A percentile compares a stretch with the other conserved stretches of the same genome.
Conservation (phyloP, 1,284 basidiomycete species). For the Sporisorium sorghi region DNA sequence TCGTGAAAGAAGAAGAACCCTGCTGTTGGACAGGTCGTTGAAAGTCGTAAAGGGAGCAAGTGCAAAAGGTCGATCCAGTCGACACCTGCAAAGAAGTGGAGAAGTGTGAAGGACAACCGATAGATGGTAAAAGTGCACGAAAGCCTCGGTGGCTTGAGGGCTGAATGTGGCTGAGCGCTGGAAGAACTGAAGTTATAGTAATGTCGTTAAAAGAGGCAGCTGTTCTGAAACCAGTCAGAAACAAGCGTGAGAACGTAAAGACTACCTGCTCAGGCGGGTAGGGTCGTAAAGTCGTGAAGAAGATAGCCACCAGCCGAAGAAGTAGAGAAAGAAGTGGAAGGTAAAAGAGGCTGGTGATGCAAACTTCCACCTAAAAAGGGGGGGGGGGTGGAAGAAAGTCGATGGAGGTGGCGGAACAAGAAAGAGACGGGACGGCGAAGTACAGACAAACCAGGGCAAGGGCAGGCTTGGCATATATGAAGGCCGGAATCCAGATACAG, state of each 20-base stretch:
- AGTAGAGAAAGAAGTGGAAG: conserved; percentile 17
- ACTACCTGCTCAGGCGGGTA: conserved; percentile 3
- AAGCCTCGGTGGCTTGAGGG: neutral
- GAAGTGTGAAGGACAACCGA: neutral
- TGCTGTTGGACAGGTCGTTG: neutral
- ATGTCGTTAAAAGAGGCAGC: conserved; percentile 13
- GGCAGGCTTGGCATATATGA: neutral
- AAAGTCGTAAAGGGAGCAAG: conserved; percentile 1
- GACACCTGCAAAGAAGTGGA: neutral
- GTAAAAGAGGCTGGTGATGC: conserved; percentile 11
- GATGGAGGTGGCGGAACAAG: conserved; percentile 6
- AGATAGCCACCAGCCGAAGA: conserved; percentile 19
- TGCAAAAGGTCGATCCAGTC: conserved; percentile 5
- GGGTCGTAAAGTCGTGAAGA: conserved; percentile 24
- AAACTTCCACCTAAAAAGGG: conserved; percentile 1
- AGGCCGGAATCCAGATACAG: neutral
- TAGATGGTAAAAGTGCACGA: neutral
- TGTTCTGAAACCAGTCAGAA: conserved; percentile 29
- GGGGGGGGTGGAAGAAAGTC: conserved; percentile 3
- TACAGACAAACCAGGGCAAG: neutral
- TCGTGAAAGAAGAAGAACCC: neutral
- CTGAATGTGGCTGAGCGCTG: neutral
- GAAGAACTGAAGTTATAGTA: neutral
- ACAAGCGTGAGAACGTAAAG: conserved; percentile 12
- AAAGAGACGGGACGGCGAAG: neutral